phyloP scores from a whole-genome alignment of 2,329 filamentous ascomycete species.

The Monilinia fructigena region DNA sequence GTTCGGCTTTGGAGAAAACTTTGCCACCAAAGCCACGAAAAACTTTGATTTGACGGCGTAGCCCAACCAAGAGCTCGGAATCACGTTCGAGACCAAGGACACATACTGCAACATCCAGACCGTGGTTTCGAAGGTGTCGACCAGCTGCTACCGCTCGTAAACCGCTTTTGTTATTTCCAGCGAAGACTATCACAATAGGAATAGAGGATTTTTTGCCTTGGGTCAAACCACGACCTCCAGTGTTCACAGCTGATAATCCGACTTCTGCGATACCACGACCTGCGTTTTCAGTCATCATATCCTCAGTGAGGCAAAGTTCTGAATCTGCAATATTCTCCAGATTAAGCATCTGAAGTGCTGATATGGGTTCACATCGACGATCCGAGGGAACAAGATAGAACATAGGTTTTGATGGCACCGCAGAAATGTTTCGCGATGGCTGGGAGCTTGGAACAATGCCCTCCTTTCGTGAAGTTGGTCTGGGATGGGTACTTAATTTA shows the following conservation, averaged over 20 bases:
- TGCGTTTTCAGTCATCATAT: constrained; percentile 89
- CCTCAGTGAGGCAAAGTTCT: constrained; percentile 82
- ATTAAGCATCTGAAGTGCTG: constrained; percentile 82
- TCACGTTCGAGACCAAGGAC: constrained; percentile 83
- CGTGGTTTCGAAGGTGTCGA: constrained; percentile 81
- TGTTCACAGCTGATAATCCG: constrained; percentile 64
- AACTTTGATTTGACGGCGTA: constrained; percentile 77
- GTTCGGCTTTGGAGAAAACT: constrained; percentile 60
- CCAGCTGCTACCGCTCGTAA: constrained; percentile 81
- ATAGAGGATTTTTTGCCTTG: constrained; percentile 43
- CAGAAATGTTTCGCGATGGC: constrained; percentile 35
- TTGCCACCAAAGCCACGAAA: constrained; percentile 81
- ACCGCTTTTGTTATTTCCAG: constrained; percentile 91
- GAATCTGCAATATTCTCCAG: constrained; percentile 88
- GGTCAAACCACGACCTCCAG: constrained; percentile 39
- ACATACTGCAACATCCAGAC: constrained; percentile 76
- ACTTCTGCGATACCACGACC: constrained; percentile 86
- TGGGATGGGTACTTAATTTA: constrained; percentile 38
- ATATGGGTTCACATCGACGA: constrained; percentile 61
- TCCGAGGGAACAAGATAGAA: constrained; percentile 56
- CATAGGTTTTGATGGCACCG: constrained; percentile 34
- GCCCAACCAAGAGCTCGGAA: constrained; percentile 73
- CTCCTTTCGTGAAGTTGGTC: constrained; percentile 41
- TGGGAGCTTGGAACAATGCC: constrained; percentile 32
- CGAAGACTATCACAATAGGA: constrained; percentile 67